Evolutionary conservation across 805 yeast genomes (phyloP), one percentile per base, ranked within the genome.

Genomic region (Barnettozyma siamensis): DNA sequence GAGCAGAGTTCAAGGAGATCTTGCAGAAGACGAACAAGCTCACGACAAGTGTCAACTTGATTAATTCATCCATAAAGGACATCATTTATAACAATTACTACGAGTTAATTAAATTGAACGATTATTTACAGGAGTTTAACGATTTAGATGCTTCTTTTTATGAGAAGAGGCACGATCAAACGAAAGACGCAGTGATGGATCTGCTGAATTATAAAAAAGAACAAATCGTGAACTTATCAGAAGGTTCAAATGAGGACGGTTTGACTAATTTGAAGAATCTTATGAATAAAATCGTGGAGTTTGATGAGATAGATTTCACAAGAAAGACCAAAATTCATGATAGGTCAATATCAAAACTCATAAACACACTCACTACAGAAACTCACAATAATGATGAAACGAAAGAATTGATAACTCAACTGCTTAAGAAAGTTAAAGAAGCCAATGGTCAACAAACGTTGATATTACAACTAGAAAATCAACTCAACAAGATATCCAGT

Each of bases 81-180:
- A 80, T 83, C 32, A 79, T 83, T 10, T 83, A 83, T 59, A 85
- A 83, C 58, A 83, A 83, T 53, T 83, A 83, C 65, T 80, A 78
- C 57, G 89, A 83, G 46, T 63, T 83, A 48, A 80, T 83, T 53
- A 79, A 80, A 51, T 72, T 83, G 44, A 80, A 78, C 50, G 75
- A 78, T 35, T 72, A 80, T 3, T 60, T 83, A 38, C 58, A 57
- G 40, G 66, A 62, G 28, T 42, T 69, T 33, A 63, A 63, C 23
- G 53, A 54, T 7, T 34, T 54, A 18, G 47, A 55, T 16, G 41
- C 50, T 20, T 20, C 44, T 37, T 24, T 31, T 9, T 43, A 35
- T 19, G 35, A 35, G 24, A 20, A 16, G 21, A 44, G 20, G 7
- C 24, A 28, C 12, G 31, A 37, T 21, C 16, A 3, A 24, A 34